A percentile compares a stretch with the other conserved stretches of the same genome.
Evolutionary conservation across 106 monocot genomes (phyloP).

Genomic region (Amphibolis antarctica): DNA sequence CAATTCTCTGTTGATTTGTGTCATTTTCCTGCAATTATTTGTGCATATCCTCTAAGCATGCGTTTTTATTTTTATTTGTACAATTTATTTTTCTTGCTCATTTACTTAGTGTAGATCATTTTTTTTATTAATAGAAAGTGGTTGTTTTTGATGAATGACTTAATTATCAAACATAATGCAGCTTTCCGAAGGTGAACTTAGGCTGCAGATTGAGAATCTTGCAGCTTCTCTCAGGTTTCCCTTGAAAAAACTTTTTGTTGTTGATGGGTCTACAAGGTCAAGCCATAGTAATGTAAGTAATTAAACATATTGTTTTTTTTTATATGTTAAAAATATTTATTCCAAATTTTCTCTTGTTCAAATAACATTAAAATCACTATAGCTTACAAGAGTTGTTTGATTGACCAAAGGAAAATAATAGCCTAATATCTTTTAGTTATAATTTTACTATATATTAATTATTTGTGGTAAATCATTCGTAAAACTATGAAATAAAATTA

Average conservation of each 20-base stretch:
- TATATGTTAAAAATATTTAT: not conserved
- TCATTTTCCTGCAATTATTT: not conserved
- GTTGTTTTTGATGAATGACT: not conserved
- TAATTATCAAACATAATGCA: slow-evolving; percentile 17
- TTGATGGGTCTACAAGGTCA: slow-evolving; percentile 97
- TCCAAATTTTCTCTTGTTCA: not conserved
- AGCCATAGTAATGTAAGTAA: slow-evolving; percentile 88
- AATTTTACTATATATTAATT: too few species aligned
- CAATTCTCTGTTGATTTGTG: not conserved
- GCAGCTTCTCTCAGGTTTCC: slow-evolving; percentile 87
- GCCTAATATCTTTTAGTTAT: too few species aligned
- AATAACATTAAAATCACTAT: not conserved
- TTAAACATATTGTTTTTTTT: not conserved
- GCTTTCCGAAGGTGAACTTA: slow-evolving; percentile 87
- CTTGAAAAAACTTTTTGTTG: slow-evolving; percentile 94
- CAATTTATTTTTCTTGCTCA: not conserved
- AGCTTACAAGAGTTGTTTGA: too few species aligned
- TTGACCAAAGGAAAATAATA: too few species aligned
- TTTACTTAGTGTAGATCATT: too few species aligned
- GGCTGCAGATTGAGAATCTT: slow-evolving; percentile 77
- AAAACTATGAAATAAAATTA: too few species aligned
- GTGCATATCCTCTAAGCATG: not conserved
- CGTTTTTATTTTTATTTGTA: not conserved
- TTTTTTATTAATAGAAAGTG: not conserved
- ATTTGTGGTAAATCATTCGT: too few species aligned